A percentile compares a stretch with the other conserved stretches of the same genome.
Evolutionary conservation across 2,329 filamentous ascomycete genomes (phyloP).

Genomic region (Epichloe aotearoae): DNA sequence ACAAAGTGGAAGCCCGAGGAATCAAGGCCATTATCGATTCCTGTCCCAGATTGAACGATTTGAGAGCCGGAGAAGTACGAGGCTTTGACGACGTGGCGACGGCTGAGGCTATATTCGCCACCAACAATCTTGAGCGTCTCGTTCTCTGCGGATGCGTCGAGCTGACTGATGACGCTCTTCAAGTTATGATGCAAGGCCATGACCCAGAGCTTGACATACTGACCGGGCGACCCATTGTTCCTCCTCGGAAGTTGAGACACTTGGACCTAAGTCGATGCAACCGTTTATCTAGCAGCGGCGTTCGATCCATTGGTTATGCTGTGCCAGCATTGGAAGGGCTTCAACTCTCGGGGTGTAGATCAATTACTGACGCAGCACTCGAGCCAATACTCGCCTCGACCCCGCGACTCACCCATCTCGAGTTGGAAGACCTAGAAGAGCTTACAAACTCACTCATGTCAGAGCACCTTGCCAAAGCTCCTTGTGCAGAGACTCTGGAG

Average conservation of each 20-base stretch:
- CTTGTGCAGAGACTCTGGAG: conserved; percentile 57
- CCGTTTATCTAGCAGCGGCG: conserved; percentile 56
- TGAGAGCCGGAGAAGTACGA: conserved; percentile 68
- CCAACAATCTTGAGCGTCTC: conserved; percentile 72
- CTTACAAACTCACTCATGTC: conserved; percentile 63
- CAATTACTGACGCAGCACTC: conserved; percentile 61
- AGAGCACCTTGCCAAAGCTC: conserved; percentile 60
- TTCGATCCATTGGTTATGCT: conserved; percentile 59
- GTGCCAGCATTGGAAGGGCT: conserved; percentile 72
- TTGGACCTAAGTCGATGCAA: conserved; percentile 73
- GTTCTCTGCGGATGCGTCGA: conserved; percentile 69
- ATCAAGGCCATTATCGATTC: conserved; percentile 58
- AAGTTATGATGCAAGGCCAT: conserved; percentile 60
- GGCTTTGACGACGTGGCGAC: conserved; percentile 67
- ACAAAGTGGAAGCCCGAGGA: conserved; percentile 66
- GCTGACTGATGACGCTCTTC: conserved; percentile 61
- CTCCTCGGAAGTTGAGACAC: conserved; percentile 66
- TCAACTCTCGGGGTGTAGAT: conserved; percentile 65
- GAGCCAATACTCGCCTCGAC: conserved; percentile 60
- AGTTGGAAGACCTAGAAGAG: conserved; percentile 71
- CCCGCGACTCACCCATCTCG: conserved; percentile 69
- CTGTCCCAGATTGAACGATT: conserved; percentile 62
- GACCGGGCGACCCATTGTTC: conserved; percentile 61
- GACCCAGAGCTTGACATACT: conserved; percentile 71
- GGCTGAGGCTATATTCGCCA: conserved; percentile 60